Evolutionary conservation across 805 yeast species (phyloP), one percentile per base, ranked within the genome.

Genomic region (Candida coleopterorum): DNA sequence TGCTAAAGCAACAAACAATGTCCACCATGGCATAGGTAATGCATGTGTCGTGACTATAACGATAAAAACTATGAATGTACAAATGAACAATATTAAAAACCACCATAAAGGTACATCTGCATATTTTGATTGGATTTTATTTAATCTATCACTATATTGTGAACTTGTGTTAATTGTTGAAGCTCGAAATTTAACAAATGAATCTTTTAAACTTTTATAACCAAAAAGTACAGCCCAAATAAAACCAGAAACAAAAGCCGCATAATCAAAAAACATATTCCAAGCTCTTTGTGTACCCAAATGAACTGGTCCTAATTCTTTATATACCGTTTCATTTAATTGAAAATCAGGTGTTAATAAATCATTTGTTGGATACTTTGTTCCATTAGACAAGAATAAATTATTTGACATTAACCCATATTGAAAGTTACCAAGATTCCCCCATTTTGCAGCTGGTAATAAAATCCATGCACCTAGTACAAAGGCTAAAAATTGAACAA

Each of bases 181-280:
- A 6, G 32, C 32, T 18, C 34, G 15, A 40, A 43, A 22, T 25
- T 40, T 46, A 5, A 25, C 16, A n/a, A 46, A 43, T 7, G 58
- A 47, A 12, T n/a, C 34, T 12, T 28, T 37, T 34, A 55, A 42
- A 25, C 47, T 44, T 23, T 43, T 47, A 28, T 40, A 59, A 2
- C 64, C 62, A 41, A 61, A 61, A 6, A 58, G 42, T 6, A 50
- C 42, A 10, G 69, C 58, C 73, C 74, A 70, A 2, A 57, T 49
- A 9, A 69, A 41, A 1, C 74, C 74, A 40, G 72, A 63, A 0
- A 60, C 46, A 41, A 68, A 70, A 0, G 74, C 68, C 0, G 74
- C 74, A 41, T 65, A 70, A 42, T 68, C 75, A 42, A 70, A 70
- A 30, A 70, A 68, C 46, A 68, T 70, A 46, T 64, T 64, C 65